These are phyloP conservation scores for Bretschneidera sinensis DNA, from an alignment of 345 rosid species.

Conservation along the genomic window DNA sequence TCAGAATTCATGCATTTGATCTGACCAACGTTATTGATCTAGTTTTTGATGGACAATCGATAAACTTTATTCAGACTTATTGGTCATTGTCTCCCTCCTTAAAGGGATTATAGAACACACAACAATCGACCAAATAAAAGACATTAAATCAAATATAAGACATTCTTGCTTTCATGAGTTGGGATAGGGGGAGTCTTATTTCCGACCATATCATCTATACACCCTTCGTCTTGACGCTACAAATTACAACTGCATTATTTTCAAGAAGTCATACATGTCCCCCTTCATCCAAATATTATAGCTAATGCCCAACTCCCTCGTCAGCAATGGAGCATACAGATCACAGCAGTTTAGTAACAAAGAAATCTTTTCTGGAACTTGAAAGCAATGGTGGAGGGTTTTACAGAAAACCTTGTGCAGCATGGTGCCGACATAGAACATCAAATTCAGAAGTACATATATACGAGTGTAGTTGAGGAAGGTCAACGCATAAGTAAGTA, in stretches of 20 bases:
- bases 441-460: constrained; percentile 14
- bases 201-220: background rate
- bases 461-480: constrained; percentile 6
- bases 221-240: background rate
- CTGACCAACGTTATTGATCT: no score
- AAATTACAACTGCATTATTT: constrained; percentile 2
- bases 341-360: constrained; percentile 11
- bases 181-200: background rate
- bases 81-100: no score
- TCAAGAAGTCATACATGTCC: constrained; percentile 7
- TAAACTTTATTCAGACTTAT: no score
- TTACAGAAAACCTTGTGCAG: constrained; percentile 13
- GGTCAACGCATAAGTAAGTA: constrained; percentile 22
- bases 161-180: background rate
- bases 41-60: no score
- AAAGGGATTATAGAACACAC: no score
- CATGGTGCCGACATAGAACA: constrained; percentile 20
- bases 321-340: constrained; percentile 14
- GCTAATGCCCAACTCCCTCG: constrained; percentile 2
- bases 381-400: constrained; percentile 5
- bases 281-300: background rate
- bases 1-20: no score
- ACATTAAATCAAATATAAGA: background rate
- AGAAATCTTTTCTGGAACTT: constrained; percentile 7
- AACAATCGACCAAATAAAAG: no score